phyloP scores from a whole-genome alignment of 2,329 filamentous ascomycete genomes.

The Decorospora gaudefroyi region DNA sequence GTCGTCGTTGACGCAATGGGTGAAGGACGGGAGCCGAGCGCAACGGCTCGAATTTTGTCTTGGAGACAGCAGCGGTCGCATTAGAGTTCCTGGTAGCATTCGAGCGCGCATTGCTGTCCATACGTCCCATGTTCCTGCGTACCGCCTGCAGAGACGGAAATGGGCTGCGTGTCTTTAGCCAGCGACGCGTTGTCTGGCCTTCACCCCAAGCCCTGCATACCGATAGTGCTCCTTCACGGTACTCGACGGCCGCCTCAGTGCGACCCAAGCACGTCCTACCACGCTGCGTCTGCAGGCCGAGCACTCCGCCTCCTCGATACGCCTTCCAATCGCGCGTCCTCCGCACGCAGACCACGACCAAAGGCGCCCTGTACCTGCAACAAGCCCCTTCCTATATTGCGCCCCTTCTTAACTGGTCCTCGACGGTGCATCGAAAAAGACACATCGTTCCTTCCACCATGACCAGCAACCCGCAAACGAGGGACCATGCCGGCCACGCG shows the following conservation, averaged over 20 bases:
- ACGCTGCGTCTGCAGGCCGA: constrained; percentile 11
- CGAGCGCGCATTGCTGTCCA: constrained; percentile 26
- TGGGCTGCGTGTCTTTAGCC: constrained; percentile 43
- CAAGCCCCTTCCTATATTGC: constrained; percentile 10
- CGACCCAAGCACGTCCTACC: constrained; percentile 25
- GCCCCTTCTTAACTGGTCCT: constrained; percentile 38
- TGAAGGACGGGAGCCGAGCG: constrained; percentile 27
- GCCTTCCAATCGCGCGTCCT: constrained; percentile 42
- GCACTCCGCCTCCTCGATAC: constrained; percentile 16
- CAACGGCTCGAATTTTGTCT: constrained; percentile 28
- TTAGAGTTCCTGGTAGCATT: constrained; percentile 20
- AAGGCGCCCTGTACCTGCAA: constrained; percentile 17
- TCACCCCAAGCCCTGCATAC: constrained; percentile 21
- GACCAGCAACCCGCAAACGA: constrained; percentile 37
- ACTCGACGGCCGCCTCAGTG: constrained; percentile 24
- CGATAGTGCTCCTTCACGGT: constrained; percentile 11
- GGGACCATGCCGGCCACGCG: constrained; percentile 52
- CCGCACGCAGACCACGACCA: constrained; percentile 38
- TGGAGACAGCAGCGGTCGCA: constrained; percentile 18
- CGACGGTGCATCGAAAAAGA: constrained; percentile 40
- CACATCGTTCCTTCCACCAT: constrained; percentile 39
- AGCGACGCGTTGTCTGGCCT: constrained; percentile 32
- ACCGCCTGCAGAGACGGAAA: constrained; percentile 37
- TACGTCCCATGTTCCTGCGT: constrained; percentile 38
- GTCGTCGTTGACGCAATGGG: constrained; percentile 14